Percentiles rank a stretch among this genome's conserved stretches.
These are phyloP conservation scores for Sonneratia caseolaris DNA, from an alignment of 345 rosid species.

Conservation along the genomic window DNA sequence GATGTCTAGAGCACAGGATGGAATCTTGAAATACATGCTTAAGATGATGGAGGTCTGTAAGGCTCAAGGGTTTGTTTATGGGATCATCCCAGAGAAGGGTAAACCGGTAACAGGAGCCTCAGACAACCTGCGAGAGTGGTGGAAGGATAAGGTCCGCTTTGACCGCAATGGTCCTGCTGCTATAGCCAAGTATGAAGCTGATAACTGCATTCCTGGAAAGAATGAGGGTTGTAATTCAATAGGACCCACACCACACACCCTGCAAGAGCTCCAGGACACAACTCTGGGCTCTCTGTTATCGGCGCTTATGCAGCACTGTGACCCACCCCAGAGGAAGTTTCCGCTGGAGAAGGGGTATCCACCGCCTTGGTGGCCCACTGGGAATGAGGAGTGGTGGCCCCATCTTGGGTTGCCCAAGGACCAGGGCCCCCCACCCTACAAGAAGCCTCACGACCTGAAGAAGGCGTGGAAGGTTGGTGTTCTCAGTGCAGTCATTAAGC, in stretches of 20 bases:
- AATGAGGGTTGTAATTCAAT: conserved; percentile 35
- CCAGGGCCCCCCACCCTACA: conserved; percentile 80
- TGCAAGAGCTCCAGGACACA: conserved; percentile 95
- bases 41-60: conserved; percentile 79
- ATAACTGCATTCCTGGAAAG: conserved; percentile 41
- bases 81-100: conserved; percentile 81
- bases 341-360: conserved; percentile 76
- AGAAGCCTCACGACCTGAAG: conserved; percentile 96
- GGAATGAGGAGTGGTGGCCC: conserved; percentile 90
- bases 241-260: conserved; percentile 59
- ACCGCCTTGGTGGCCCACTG: conserved; percentile 97
- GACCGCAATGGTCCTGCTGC: conserved; percentile 94
- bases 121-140: conserved; percentile 90
- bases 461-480: conserved; percentile 95
- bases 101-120: conserved; percentile 84
- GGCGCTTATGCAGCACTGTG: conserved; percentile 77
- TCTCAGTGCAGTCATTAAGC: conserved; percentile 71
- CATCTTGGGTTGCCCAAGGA: conserved; percentile 60
- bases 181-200: conserved; percentile 61
- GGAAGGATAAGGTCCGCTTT: conserved; percentile 92
- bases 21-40: conserved; percentile 76
- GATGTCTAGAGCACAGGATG: conserved; percentile 81
- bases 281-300: conserved; percentile 89
- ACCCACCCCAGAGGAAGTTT: conserved; percentile 83
- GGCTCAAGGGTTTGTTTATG: conserved; percentile 91